Base-by-base conservation (phyloP, 1,284 basidiomycete species). In the Schizophyllum amplum region DNA sequence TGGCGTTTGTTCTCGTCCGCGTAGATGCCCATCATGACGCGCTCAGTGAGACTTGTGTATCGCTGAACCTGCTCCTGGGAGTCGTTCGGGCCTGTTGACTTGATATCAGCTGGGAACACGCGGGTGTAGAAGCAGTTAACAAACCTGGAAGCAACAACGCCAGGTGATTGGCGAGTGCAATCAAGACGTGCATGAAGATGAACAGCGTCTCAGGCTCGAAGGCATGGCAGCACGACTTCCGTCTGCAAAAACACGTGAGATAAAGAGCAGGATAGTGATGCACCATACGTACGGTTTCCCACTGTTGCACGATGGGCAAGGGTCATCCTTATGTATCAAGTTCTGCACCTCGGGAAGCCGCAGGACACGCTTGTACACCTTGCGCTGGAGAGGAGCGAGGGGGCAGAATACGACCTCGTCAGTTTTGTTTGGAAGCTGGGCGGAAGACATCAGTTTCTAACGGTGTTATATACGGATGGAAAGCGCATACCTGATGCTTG, bases 401-500 rank as follows among this genome's bases (percentile, higher is more conserved):
- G 91, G 91, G 66, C 92, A 95, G 66, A 94, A 93, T 5, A 94
- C 90, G n/a, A 94, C 86, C 65, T 91, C 78, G 64, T 95, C 92
- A 0, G 77, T 81, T 73, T 95, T 95, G 61, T 75, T 74, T 0
- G 92, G 92, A 13, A 95, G 76, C 84, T 93, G 63, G 47, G 58
- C 21, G 46, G 61, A 55, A 48, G 24, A 50, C 52, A 52, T 26
- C n/a, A 69, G 58, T 60, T 13, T 20, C 57, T 54, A 51, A 48
- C 58, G 52, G 53, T 25, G 49, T 3, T 22, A 27, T 51, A 51
- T 20, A 47, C 48, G 15, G 47, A 21, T 23, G 48, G 24, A 21
- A n/a, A 55, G 53, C n/a, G 47, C 60, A 24, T 61, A 83, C 85
- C 71, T 87, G 88, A 54, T 84, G 69, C 58, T 80, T 81, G 54